Base-by-base conservation (phyloP, 2,329 filamentous ascomycete species). In the Ophidiomyces ophidiicola region DNA sequence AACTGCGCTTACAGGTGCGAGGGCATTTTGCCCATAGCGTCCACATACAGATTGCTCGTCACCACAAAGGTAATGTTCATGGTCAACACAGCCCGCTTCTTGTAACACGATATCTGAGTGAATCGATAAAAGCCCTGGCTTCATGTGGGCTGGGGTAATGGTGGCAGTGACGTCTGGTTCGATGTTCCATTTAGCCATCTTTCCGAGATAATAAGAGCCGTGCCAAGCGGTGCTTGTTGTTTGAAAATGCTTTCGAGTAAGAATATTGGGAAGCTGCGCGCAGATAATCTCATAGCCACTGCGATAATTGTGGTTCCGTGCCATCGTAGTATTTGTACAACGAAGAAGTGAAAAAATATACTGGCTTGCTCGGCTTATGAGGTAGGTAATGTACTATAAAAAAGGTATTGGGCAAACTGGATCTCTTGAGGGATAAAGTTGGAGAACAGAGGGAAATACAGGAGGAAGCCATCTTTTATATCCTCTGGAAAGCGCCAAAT, bases 11-110 rank as follows among this genome's bases (percentile, higher is more conserved):
- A 37, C 30, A 20, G 40, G 40, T 4, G 8, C 14, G 11, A 46
- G 41, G 5, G 28, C 41, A 23, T 46, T 46, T 14, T 46, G 33
- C 5, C 8, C 24, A 31, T 33, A 43, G 14, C 44, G 15, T 12
- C 44, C 44, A 36, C 36, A 41, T n/a, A 46, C 24, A 14, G 44
- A 43, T 26, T 38, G 32, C 30, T 46, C 41, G 12, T 43, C 41
- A 10, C 44, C 41, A 20, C 41, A 43, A 26, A 42, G 25, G 7
- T 20, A 35, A 8, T 45, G 23, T 14, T 45, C 43, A 33, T 38
- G 25, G 17, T 43, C 14, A 19, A 33, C 15, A 21, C 24, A 23
- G 12, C 18, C 18, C 4, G 29, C 14, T 14, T 25, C 20, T 19
- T 39, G 11, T 18, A 18, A 26, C 20, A 26, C 6, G 6, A 7